Evolutionary conservation across 306 rosid species (phyloP).

Genomic region (Fragaria vesca): DNA sequence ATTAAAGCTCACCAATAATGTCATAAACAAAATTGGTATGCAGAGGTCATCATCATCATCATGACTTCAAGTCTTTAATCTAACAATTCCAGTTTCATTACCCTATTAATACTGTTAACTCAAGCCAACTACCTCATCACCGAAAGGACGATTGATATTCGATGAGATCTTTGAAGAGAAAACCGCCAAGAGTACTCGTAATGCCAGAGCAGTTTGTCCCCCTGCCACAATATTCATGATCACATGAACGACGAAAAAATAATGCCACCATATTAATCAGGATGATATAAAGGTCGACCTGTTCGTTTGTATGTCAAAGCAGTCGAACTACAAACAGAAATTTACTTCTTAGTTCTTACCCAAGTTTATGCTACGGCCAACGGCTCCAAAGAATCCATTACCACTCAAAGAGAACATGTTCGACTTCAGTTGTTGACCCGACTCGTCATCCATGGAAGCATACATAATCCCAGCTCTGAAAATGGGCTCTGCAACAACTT

Average conservation of each 20-base stretch:
- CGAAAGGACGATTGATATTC: conserved; percentile 75
- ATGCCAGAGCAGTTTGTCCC: conserved; percentile 88
- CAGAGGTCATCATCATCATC: not conserved
- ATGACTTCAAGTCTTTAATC: not conserved
- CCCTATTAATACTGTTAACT: not conserved
- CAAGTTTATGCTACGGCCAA: conserved; percentile 86
- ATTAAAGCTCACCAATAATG: not conserved
- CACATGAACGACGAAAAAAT: not conserved
- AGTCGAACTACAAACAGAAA: not conserved
- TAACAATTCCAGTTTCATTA: not conserved
- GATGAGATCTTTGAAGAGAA: conserved; percentile 84
- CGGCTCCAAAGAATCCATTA: conserved; percentile 74
- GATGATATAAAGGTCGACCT: not conserved
- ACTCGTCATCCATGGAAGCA: conserved; percentile 45
- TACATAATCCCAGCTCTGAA: conserved; percentile 99
- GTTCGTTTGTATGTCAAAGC: not conserved
- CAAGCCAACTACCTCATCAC: conserved; percentile 64
- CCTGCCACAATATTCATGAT: conserved; percentile 41
- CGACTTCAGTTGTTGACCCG: conserved; percentile 53
- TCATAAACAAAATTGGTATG: not conserved
- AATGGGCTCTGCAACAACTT: conserved; percentile 61
- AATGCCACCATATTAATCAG: not conserved
- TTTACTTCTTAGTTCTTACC: conserved; percentile 50
- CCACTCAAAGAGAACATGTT: conserved; percentile 88
- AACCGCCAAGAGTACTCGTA: conserved; percentile 74